Conservation (phyloP, 1,284 basidiomycete genomes). For the Ganoderma resinaceum region DNA sequence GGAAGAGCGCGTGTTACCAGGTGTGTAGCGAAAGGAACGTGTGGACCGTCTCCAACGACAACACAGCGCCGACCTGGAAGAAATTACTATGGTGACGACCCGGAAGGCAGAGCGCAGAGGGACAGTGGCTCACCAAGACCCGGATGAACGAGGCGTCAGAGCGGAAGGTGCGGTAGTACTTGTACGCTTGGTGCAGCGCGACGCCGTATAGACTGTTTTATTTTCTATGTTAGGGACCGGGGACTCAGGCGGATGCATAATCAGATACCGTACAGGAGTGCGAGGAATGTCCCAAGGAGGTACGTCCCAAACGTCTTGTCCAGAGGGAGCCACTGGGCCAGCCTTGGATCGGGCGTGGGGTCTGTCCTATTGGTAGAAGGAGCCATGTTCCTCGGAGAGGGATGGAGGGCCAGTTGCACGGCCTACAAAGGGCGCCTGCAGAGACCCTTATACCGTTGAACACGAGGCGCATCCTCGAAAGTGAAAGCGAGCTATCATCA, state of each 20-base stretch:
- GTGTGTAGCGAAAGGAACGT: not conserved
- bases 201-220: constrained; percentile 7
- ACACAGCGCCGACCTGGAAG: not conserved
- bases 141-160: not conserved
- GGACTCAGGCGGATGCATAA: not conserved
- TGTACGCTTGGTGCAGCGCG: constrained; percentile 11
- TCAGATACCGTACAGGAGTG: not conserved
- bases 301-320: not conserved
- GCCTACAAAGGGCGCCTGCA: not conserved
- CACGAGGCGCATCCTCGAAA: not conserved
- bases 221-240: not conserved
- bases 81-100: not conserved
- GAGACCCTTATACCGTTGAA: not conserved
- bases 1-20: not conserved
- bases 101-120: not conserved
- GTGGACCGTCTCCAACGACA: not conserved
- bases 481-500: not conserved
- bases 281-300: not conserved
- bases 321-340: not conserved
- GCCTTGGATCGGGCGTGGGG: not conserved
- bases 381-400: not conserved
- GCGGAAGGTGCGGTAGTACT: constrained; percentile 4
- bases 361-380: not conserved
- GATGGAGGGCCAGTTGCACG: not conserved
- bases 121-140: not conserved